These are phyloP conservation scores for Stentor coeruleus DNA, from an alignment of 73 alveolate species.

Conservation along the genomic window DNA sequence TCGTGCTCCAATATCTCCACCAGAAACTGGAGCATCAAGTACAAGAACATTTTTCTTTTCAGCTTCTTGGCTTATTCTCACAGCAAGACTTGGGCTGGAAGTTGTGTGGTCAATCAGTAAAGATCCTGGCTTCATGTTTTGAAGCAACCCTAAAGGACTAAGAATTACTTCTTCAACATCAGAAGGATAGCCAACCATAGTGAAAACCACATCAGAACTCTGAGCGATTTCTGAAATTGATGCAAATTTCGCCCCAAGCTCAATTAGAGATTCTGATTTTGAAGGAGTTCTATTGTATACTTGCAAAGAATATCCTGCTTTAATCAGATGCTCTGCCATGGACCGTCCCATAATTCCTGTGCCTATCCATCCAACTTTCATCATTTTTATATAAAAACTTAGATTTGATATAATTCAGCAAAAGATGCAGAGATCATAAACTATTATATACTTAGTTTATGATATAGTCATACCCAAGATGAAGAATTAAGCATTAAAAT, in stretches of 20 bases:
- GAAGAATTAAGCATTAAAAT: too few relatives aligned
- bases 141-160: slow-evolving; percentile 66
- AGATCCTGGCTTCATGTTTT: slow-evolving; percentile 68
- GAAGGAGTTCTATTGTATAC: slow-evolving; percentile 77
- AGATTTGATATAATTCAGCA: too few relatives aligned
- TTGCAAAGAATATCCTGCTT: slow-evolving; percentile 56
- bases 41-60: slow-evolving; percentile 45
- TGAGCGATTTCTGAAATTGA: slow-evolving; percentile 66
- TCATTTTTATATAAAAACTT: too few relatives aligned
- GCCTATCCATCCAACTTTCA: slow-evolving; percentile 80
- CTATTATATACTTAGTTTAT: too few relatives aligned
- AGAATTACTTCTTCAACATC: slow-evolving; percentile 82
- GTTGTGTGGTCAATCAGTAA: slow-evolving; percentile 86
- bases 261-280: slow-evolving; percentile 65
- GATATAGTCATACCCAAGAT: too few relatives aligned
- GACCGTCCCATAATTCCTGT: slow-evolving; percentile 92
- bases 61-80: slow-evolving; percentile 52
- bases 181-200: slow-evolving; percentile 88
- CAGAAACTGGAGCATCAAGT: slow-evolving; percentile 90
- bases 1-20: slow-evolving; percentile 92
- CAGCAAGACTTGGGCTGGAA: slow-evolving; percentile 76
- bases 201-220: slow-evolving; percentile 64
- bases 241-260: slow-evolving; percentile 63
- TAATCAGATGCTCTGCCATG: slow-evolving; percentile 75
- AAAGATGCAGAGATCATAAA: too few relatives aligned